Evolutionary conservation across 108 stramenopile genomes (phyloP).

Genomic region (Cylindrotheca fusiformis): DNA sequence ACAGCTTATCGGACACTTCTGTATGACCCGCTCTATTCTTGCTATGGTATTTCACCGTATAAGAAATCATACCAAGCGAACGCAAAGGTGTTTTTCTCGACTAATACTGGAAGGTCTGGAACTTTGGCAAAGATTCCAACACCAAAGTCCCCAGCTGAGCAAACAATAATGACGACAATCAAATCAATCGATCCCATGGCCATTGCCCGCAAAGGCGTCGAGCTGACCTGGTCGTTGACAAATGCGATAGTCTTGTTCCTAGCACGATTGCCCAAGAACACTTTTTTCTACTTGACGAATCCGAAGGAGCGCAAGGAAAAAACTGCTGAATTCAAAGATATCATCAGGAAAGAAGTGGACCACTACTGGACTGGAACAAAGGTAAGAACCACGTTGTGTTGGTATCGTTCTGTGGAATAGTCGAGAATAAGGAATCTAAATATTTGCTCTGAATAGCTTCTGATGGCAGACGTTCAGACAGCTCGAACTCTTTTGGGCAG

Average conservation of each 20-base stretch:
- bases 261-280: constrained; percentile 56
- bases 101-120: too few relatives aligned
- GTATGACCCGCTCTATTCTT: too few relatives aligned
- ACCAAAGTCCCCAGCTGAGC: constrained; percentile 22
- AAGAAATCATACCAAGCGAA: too few relatives aligned
- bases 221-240: constrained; percentile 19
- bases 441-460: constrained; percentile 34
- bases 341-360: constrained; percentile 74
- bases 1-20: too few relatives aligned
- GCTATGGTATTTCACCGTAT: too few relatives aligned
- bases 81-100: too few relatives aligned
- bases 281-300: constrained; percentile 63
- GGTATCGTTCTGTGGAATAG: too few relatives aligned
- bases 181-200: constrained; percentile 24
- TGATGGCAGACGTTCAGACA: constrained; percentile 90
- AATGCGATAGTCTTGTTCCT: constrained; percentile 32
- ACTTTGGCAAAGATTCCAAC: constrained; percentile 47
- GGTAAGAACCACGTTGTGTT: constrained; percentile 37
- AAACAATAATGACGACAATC: background rate
- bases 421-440: too few relatives aligned
- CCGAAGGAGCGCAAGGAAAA: constrained; percentile 55
- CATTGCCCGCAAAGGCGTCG: constrained; percentile 7
- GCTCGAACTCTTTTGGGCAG: constrained; percentile 75
- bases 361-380: constrained; percentile 97
- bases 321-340: constrained; percentile 61